These are phyloP conservation scores for Aureobasidium sp. DNA, from an alignment of 2,329 filamentous ascomycete genomes.

Conservation along the genomic window DNA sequence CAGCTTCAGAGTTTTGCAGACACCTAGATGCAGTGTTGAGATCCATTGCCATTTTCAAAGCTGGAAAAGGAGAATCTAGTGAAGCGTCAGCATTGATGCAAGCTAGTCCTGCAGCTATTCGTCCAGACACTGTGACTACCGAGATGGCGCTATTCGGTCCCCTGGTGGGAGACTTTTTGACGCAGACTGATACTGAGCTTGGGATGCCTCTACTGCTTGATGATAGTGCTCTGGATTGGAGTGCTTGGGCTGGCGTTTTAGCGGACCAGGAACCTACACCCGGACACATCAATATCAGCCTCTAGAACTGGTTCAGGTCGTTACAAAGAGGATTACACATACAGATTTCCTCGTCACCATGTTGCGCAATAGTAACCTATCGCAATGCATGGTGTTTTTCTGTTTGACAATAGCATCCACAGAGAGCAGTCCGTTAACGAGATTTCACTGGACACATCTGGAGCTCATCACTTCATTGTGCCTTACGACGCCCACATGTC, in stretches of 20 bases:
- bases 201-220: constrained; percentile 11
- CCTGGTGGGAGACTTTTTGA: constrained; percentile 12
- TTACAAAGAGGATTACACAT: too few species aligned
- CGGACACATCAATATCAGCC: constrained; percentile 10
- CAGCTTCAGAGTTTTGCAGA: constrained; percentile 37
- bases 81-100: not conserved
- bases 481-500: too few species aligned
- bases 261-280: constrained; percentile 12
- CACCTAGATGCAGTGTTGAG: constrained; percentile 32
- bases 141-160: constrained; percentile 15
- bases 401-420: too few species aligned
- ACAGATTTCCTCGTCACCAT: too few species aligned
- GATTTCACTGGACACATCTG: too few species aligned
- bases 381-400: too few species aligned
- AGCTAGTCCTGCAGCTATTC: not conserved
- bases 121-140: constrained; percentile 5
- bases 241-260: constrained; percentile 8
- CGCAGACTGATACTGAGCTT: constrained; percentile 14
- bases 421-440: too few species aligned
- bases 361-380: too few species aligned
- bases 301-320: not conserved
- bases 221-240: constrained; percentile 12
- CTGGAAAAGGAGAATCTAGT: not conserved
- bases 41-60: constrained; percentile 3
- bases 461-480: too few species aligned